Evolutionary conservation across 257 asterid genomes (phyloP), one percentile per base, ranked within the genome.

Genomic region (Solanum pinnatisectum): DNA sequence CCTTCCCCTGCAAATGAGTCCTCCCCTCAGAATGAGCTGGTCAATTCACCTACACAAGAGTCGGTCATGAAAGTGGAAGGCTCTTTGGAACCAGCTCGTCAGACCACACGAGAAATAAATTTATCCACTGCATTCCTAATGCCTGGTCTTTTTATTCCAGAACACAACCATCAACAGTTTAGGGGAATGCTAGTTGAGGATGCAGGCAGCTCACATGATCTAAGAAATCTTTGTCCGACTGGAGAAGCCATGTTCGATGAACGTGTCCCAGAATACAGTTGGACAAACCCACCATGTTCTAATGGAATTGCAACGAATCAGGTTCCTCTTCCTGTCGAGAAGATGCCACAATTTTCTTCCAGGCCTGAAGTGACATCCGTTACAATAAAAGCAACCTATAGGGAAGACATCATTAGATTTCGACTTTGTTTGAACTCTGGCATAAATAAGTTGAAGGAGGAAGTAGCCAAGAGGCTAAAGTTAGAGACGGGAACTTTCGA

Each of bases 191-290:
- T 94, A n/a, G 84, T 94, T 2, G 98, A 96, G 92, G 95, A 94
- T 87, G 98, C 95, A 9, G 98, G 98, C 84, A 96, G 98, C 88
- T 95, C 96, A 18, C 98, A 95, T 42, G 98, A 96, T 92, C 91
- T 96, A 27, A 88, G 90, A 84, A 93, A 95, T 56, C 90, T 94
- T 36, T 95, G 98, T 86, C 93, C 94, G 27, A 83, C 84, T 25
- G 93, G 93, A 0, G 95, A 94, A 35, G 76, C 92, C 11, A 86
- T 89, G 11, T 86, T 92, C 32, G 97, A 94, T 33, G 95, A 94
- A 84, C 94, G 91, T 3, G 73, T 88, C 25, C 89, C 92, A 0
- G 95, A 93, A 49, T 92, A 90, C 92, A 92, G 94, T 88, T 92
- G 96, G 98, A 93, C 93, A 37, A 93, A 89, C 68, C 91, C 90